phyloP scores from a whole-genome alignment of 2,329 filamentous ascomycete species.

The Cytospora piceicola region DNA sequence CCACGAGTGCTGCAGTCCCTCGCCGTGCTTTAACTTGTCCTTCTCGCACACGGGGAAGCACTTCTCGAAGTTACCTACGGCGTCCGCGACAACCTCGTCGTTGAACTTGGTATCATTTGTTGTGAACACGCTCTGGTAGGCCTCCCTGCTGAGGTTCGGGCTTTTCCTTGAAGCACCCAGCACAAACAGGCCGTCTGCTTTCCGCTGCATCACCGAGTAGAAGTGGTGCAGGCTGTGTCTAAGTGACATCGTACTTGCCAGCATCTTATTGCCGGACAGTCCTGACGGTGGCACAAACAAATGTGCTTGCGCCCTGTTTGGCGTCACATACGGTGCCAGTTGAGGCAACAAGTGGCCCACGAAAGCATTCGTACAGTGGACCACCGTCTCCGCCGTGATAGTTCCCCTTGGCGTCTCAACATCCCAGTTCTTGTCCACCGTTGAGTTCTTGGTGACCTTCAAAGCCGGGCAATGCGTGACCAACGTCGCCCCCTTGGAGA shows the following conservation, averaged over 20 bases:
- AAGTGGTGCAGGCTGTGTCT: slow-evolving; percentile 52
- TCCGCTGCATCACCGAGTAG: slow-evolving; percentile 53
- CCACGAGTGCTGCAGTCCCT: slow-evolving; percentile 51
- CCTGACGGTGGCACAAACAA: slow-evolving; percentile 45
- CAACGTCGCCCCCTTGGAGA: slow-evolving; percentile 44
- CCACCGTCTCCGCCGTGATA: slow-evolving; percentile 37
- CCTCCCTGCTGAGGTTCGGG: slow-evolving; percentile 41
- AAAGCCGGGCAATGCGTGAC: slow-evolving; percentile 49
- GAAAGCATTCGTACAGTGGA: slow-evolving; percentile 48
- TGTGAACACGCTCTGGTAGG: slow-evolving; percentile 38
- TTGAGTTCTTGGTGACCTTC: slow-evolving; percentile 33
- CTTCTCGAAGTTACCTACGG: slow-evolving; percentile 40
- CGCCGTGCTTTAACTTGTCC: slow-evolving; percentile 40
- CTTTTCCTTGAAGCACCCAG: slow-evolving; percentile 49
- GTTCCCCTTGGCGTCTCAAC: slow-evolving; percentile 42
- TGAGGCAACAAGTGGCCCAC: slow-evolving; percentile 44
- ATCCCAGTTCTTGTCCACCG: slow-evolving; percentile 37
- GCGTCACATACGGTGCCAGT: slow-evolving; percentile 42
- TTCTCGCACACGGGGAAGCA: slow-evolving; percentile 41
- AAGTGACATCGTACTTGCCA: slow-evolving; percentile 49
- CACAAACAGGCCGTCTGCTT: slow-evolving; percentile 47
- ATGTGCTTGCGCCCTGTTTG: slow-evolving; percentile 50
- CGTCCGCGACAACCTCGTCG: slow-evolving; percentile 45
- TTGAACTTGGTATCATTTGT: slow-evolving; percentile 46
- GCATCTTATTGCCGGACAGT: slow-evolving; percentile 40